Evolutionary conservation across 1,284 basidiomycete genomes (phyloP).

Genomic region (Malassezia yamatoensis): DNA sequence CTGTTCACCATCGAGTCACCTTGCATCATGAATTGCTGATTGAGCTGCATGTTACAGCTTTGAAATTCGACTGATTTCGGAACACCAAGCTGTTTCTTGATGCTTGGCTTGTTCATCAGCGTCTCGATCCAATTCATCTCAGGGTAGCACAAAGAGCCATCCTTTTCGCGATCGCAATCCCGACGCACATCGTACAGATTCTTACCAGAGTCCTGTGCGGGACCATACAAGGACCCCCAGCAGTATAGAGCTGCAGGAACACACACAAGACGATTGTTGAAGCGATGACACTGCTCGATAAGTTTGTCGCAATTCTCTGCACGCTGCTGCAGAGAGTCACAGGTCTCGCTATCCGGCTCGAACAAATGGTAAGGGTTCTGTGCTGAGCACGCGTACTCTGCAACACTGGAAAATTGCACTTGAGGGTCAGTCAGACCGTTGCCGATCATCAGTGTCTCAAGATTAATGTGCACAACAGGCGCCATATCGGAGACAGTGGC

Average conservation of each 20-base stretch:
- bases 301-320: conserved; percentile 63
- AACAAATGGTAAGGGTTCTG: conserved; percentile 57
- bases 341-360: conserved; percentile 60
- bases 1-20: conserved; percentile 72
- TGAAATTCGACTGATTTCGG: conserved; percentile 57
- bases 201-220: conserved; percentile 52
- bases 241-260: conserved; percentile 52
- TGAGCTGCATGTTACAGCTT: conserved; percentile 53
- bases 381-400: conserved; percentile 63
- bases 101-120: conserved; percentile 50
- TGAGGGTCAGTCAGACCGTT: conserved; percentile 42
- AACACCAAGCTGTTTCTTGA: conserved; percentile 68
- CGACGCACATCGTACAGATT: conserved; percentile 70
- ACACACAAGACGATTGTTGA: conserved; percentile 51
- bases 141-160: conserved; percentile 53
- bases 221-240: conserved; percentile 52
- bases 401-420: conserved; percentile 53
- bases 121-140: conserved; percentile 57
- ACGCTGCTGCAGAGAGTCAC: conserved; percentile 58
- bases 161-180: conserved; percentile 61
- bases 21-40: conserved; percentile 60
- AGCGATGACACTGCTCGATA: conserved; percentile 43
- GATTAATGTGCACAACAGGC: conserved; percentile 33
- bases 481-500: conserved; percentile 19
- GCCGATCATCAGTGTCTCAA: conserved; percentile 43